These are phyloP conservation scores for Pestalotiopsis sp. DNA, from an alignment of 2,329 filamentous ascomycete species.

Conservation along the genomic window DNA sequence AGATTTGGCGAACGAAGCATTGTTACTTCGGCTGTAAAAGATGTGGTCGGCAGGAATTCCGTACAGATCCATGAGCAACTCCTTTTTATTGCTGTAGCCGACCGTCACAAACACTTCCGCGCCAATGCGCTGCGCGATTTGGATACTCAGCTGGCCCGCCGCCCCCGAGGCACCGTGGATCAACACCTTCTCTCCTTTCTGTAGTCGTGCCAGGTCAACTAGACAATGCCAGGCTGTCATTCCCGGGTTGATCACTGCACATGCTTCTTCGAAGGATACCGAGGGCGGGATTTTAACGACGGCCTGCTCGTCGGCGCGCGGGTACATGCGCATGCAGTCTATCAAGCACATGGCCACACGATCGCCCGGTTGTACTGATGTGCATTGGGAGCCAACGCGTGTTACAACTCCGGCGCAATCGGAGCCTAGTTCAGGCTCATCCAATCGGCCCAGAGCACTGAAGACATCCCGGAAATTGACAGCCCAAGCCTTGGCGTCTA, in stretches of 20 bases:
- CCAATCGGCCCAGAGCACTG: neutral
- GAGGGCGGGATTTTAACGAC: neutral
- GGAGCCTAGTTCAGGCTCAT: neutral
- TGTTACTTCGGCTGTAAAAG: constrained; percentile 18
- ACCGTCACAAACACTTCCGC: constrained; percentile 14
- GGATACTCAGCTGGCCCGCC: constrained; percentile 11
- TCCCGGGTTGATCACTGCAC: neutral
- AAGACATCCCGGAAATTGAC: constrained; percentile 9
- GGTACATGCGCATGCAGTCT: constrained; percentile 24
- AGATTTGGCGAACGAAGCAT: constrained; percentile 7
- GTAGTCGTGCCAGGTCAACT: constrained; percentile 5
- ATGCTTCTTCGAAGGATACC: neutral
- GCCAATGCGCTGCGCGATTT: constrained; percentile 8
- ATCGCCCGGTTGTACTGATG: constrained; percentile 21
- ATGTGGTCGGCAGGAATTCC: constrained; percentile 9
- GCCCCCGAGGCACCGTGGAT: constrained; percentile 14
- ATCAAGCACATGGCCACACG: constrained; percentile 14
- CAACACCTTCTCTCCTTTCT: constrained; percentile 9
- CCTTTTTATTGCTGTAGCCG: constrained; percentile 1
- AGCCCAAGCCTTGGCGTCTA: constrained; percentile 3
- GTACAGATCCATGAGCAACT: constrained; percentile 4
- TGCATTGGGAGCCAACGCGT: constrained; percentile 27
- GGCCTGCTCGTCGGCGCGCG: constrained; percentile 17
- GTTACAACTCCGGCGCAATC: constrained; percentile 10
- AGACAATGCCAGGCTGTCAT: constrained; percentile 28